Evolutionary conservation across 2,329 filamentous ascomycete genomes (phyloP), one percentile per base, ranked within the genome.

Genomic region (Aspergillus sp.): DNA sequence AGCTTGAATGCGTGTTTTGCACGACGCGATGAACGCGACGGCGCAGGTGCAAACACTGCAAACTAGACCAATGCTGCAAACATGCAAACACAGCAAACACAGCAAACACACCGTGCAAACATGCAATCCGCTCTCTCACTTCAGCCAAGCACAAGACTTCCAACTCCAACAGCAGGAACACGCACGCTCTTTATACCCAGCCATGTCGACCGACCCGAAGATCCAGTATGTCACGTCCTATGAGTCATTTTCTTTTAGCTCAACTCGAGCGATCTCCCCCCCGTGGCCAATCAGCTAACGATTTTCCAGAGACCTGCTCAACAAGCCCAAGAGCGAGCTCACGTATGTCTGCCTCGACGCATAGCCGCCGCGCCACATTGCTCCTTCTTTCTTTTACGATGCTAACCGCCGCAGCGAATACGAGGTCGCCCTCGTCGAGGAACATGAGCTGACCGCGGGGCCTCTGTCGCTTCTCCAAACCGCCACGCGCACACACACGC

Each of bases 401-500:
- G 19, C 19, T 22, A 22, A 6, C 19, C 19, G 36, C 52, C 16
- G 40, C 27, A 93, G 85, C 43, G 86, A 94, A 68, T 94, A 89
- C 66, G 86, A 94, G 64, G 82, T 94, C 48, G 78, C 82, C 33
- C 79, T 86, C 43, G 71, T 82, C 47, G 81, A 86, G 60, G 80
- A 84, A 55, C 79, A 86, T 60, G 82, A 88, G 63, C 78, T 86
- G 61, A 82, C 77, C 43, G 76, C 79, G 24, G 84, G 83, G 3
- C 84, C 83, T 6, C 73, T 96, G 28, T 95, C 86, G 4, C 91
- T 98, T 53, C 83, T 98, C 40, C 89, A 96, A 68, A 95, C 91
- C 38, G 91, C 91, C 44, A 91, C 95, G 37, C 84, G 88, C 59
- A 84, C 82, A 45, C 89, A 95, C 69, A 84, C 82, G 26, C 91